Conservation (phyloP, 2,329 filamentous ascomycete genomes). For the Botrytis tulipae region DNA sequence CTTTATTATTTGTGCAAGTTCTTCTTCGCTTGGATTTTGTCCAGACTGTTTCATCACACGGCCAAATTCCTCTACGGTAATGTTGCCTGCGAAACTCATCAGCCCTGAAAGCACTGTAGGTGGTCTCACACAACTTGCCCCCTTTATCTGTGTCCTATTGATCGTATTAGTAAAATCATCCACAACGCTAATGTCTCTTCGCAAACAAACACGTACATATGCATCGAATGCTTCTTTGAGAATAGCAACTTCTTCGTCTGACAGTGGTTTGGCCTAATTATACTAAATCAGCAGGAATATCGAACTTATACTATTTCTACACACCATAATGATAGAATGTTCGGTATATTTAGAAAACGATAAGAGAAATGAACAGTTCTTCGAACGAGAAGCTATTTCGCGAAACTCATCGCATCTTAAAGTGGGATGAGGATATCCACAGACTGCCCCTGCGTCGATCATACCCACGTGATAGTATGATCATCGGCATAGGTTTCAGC, state of each 20-base stretch:
- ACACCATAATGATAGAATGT: background rate
- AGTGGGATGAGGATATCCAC: background rate
- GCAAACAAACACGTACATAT: constrained; percentile 13
- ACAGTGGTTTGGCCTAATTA: constrained; percentile 17
- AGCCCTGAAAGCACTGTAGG: background rate
- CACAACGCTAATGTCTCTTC: background rate
- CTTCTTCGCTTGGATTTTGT: constrained; percentile 32
- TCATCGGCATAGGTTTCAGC: background rate
- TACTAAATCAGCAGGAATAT: background rate
- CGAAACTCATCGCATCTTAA: background rate
- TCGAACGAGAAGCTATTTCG: background rate
- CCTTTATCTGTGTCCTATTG: constrained; percentile 22
- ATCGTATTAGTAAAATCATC: background rate
- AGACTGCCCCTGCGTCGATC: background rate
- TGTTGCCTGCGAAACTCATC: constrained; percentile 11
- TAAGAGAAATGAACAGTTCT: background rate
- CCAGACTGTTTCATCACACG: constrained; percentile 22
- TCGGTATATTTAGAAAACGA: background rate
- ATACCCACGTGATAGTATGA: background rate
- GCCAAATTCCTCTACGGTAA: constrained; percentile 21
- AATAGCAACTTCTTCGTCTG: constrained; percentile 18
- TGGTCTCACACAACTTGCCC: background rate
- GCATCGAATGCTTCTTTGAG: constrained; percentile 19
- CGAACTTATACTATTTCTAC: background rate
- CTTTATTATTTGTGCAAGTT: constrained; percentile 66